phyloP scores from a whole-genome alignment of 176 grass and related monocot species.

The Aechmea fasciata region DNA sequence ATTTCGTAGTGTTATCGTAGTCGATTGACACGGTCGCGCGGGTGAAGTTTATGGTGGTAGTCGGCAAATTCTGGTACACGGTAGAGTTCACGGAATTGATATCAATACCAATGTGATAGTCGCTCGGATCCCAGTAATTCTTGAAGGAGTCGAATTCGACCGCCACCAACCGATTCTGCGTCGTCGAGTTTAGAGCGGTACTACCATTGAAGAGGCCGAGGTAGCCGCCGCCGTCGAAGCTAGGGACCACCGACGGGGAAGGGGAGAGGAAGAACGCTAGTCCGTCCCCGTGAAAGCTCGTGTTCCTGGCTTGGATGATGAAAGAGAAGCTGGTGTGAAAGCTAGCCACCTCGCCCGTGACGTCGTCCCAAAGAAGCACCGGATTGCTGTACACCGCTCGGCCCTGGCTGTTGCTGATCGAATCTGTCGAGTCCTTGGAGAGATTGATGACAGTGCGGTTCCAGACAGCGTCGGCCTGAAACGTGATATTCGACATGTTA shows the following conservation, averaged over 20 bases:
- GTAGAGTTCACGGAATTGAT: no score
- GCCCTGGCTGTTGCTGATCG: not conserved
- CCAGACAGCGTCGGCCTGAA: slow-evolving; percentile 7
- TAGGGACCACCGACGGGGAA: slow-evolving; percentile 17
- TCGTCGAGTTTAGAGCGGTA: no score
- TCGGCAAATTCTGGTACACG: no score
- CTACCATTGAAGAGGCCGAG: slow-evolving; percentile 20
- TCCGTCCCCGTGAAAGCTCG: slow-evolving; percentile 12
- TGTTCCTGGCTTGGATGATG: not conserved
- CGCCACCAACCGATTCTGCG: no score
- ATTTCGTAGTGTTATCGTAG: no score
- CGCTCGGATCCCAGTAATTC: no score
- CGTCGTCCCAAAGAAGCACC: slow-evolving; percentile 25
- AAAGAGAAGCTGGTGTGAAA: slow-evolving; percentile 33
- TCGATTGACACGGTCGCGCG: no score
- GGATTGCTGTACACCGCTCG: slow-evolving; percentile 17
- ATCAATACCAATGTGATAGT: no score
- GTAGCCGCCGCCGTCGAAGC: slow-evolving; percentile 28
- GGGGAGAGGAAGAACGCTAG: slow-evolving; percentile 48
- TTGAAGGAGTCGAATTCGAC: no score
- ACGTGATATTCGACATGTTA: not conserved
- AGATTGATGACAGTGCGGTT: not conserved
- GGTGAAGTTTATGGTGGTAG: no score
- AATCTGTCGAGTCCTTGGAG: slow-evolving; percentile 4
- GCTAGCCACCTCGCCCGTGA: slow-evolving; percentile 29